Conservation (phyloP, 2,329 filamentous ascomycete species). For the Aspergillus arachidicola region DNA sequence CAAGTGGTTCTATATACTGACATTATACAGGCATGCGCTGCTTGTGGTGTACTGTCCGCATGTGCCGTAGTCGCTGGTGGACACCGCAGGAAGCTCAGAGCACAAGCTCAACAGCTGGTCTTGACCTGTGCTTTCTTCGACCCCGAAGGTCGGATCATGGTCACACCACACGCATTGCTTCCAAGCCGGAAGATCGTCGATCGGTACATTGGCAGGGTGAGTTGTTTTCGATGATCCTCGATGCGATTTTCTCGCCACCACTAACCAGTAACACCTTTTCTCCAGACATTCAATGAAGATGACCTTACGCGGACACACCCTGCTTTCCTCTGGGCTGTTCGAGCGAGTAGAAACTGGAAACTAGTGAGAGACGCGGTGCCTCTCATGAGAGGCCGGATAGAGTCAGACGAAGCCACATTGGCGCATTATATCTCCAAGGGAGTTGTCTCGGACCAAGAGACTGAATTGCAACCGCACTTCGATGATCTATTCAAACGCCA, state of each 20-base stretch:
- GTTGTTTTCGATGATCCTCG: slow-evolving; percentile 12
- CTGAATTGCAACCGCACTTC: slow-evolving; percentile 67
- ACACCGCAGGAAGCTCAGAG: slow-evolving; percentile 56
- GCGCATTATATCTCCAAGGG: slow-evolving; percentile 52
- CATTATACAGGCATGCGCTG: slow-evolving; percentile 57
- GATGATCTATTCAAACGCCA: slow-evolving; percentile 77
- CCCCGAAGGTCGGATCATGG: slow-evolving; percentile 47
- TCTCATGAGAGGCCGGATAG: slow-evolving; percentile 73
- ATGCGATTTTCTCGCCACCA: too few species aligned
- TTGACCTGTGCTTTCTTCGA: slow-evolving; percentile 50
- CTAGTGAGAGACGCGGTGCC: slow-evolving; percentile 68
- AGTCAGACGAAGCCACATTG: slow-evolving; percentile 50
- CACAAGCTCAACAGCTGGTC: slow-evolving; percentile 63
- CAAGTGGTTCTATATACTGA: slow-evolving; percentile 11
- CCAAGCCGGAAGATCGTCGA: slow-evolving; percentile 71
- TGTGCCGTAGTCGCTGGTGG: slow-evolving; percentile 59
- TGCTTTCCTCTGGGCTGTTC: slow-evolving; percentile 85
- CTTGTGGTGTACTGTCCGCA: slow-evolving; percentile 61
- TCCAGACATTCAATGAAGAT: slow-evolving; percentile 64
- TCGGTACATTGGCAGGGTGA: slow-evolving; percentile 68
- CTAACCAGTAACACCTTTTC: slow-evolving; percentile 18
- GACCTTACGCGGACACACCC: slow-evolving; percentile 75
- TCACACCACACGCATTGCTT: slow-evolving; percentile 47
- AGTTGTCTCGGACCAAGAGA: slow-evolving; percentile 41
- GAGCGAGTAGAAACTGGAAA: slow-evolving; percentile 76